Conservation (phyloP, 2,329 filamentous ascomycete genomes). For the Aspergillus amoenus region DNA sequence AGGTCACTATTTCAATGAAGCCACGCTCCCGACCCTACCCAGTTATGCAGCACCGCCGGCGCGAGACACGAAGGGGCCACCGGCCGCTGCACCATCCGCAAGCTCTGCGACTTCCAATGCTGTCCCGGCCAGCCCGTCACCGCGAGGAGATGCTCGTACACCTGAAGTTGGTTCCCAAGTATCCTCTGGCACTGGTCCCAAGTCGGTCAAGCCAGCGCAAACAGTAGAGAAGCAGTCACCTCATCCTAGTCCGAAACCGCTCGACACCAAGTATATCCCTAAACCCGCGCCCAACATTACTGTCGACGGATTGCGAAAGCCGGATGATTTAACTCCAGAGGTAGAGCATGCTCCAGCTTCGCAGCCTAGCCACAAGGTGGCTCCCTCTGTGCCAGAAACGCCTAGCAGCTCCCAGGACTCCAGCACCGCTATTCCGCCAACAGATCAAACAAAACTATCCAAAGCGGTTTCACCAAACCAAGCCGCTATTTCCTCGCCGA, state of each 20-base stretch:
- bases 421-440: slow-evolving; percentile 19
- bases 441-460: slow-evolving; percentile 20
- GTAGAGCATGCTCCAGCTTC: slow-evolving; percentile 55
- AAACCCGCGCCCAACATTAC: slow-evolving; percentile 12
- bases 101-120: slow-evolving; percentile 30
- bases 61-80: slow-evolving; percentile 28
- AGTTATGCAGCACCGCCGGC: slow-evolving; percentile 29
- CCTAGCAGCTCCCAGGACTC: slow-evolving; percentile 25
- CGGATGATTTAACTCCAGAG: slow-evolving; percentile 12
- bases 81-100: slow-evolving; percentile 37
- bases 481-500: slow-evolving; percentile 17
- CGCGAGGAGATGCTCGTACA: slow-evolving; percentile 18
- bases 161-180: slow-evolving; percentile 13
- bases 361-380: slow-evolving; percentile 27
- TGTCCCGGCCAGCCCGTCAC: slow-evolving; percentile 16
- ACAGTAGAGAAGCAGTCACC: slow-evolving; percentile 8
- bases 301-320: slow-evolving; percentile 13
- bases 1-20: slow-evolving; percentile 58
- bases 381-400: slow-evolving; percentile 21
- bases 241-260: slow-evolving; percentile 11
- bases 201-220: slow-evolving; percentile 5
- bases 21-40: slow-evolving; percentile 48
- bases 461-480: slow-evolving; percentile 15
- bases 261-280: slow-evolving; percentile 3
- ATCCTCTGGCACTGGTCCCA: slow-evolving; percentile 3